Conservation (phyloP, 495 filamentous ascomycete species). For the Penicillium nucicola region DNA sequence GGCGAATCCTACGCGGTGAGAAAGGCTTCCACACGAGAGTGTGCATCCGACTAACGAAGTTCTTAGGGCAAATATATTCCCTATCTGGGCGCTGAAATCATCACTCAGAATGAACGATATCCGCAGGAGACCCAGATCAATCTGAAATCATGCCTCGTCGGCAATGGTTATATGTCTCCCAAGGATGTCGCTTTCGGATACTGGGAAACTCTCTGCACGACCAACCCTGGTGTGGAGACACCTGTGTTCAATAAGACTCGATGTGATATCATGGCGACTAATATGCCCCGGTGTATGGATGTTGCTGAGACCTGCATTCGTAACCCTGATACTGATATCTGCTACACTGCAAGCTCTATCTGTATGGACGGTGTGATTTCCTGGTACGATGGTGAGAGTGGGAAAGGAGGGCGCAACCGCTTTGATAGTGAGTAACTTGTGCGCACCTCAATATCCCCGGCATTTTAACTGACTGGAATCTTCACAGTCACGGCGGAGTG, state of each 20-base stretch:
- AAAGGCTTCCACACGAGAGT: neutral
- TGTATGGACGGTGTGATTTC: constrained; percentile 19
- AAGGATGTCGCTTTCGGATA: constrained; percentile 34
- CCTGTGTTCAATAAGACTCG: constrained; percentile 42
- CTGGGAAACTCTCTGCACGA: constrained; percentile 45
- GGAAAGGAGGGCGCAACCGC: constrained; percentile 33
- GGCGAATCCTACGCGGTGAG: constrained; percentile 36
- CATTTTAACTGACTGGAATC: neutral
- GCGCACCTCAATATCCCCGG: neutral
- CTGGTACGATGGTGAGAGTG: constrained; percentile 34
- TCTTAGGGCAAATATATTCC: constrained; percentile 37
- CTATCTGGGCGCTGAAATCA: constrained; percentile 30
- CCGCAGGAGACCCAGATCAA: constrained; percentile 25
- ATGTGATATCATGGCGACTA: constrained; percentile 41
- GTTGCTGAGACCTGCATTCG: constrained; percentile 26
- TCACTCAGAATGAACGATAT: constrained; percentile 32
- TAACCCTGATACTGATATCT: constrained; percentile 28
- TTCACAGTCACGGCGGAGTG: constrained; percentile 33
- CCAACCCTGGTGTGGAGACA: constrained; percentile 34
- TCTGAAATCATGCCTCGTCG: constrained; percentile 36
- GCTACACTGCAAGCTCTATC: constrained; percentile 21
- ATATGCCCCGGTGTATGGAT: constrained; percentile 41
- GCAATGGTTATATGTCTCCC: constrained; percentile 37
- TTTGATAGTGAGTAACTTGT: constrained; percentile 46
- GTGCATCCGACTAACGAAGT: constrained; percentile 1